A percentile compares a stretch with the other conserved stretches of the same genome.
Conservation (phyloP, 331 rosid genomes). For the Prunus yedoensis region DNA sequence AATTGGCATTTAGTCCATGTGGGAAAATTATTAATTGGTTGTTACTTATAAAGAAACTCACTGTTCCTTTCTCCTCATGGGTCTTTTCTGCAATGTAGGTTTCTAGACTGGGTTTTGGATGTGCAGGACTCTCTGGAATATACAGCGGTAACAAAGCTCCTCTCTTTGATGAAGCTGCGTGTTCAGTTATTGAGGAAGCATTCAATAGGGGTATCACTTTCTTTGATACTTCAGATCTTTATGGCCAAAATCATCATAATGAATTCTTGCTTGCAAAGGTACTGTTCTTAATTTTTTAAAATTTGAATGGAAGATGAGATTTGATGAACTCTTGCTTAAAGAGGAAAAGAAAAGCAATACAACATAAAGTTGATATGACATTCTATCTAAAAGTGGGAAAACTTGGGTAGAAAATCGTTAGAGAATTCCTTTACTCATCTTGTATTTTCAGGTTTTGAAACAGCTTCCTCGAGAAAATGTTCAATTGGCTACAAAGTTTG, state of each 20-base stretch:
- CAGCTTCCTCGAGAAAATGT: slow-evolving; percentile 66
- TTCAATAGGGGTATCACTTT: slow-evolving; percentile 62
- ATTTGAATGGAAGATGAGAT: background rate
- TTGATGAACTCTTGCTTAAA: background rate
- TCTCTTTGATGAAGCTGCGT: slow-evolving; percentile 60
- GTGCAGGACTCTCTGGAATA: slow-evolving; percentile 59
- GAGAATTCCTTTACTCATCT: background rate
- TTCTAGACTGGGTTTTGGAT: slow-evolving; percentile 68
- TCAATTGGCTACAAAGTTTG: slow-evolving; percentile 84
- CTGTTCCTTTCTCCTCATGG: background rate
- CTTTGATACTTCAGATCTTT: slow-evolving; percentile 66
- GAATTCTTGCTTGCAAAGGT: slow-evolving; percentile 67
- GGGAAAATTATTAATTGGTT: background rate
- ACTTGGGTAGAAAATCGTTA: no score
- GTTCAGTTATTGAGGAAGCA: slow-evolving; percentile 53
- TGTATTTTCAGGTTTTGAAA: slow-evolving; percentile 47
- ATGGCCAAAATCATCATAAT: slow-evolving; percentile 46
- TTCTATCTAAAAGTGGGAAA: background rate
- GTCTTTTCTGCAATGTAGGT: slow-evolving; percentile 34
- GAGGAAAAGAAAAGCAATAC: background rate
- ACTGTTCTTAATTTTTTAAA: background rate
- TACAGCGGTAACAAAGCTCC: slow-evolving; percentile 44
- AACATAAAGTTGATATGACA: background rate
- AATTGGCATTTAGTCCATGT: background rate
- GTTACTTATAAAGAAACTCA: background rate